Evolutionary conservation across 225 moss, liverwort and hornwort genomes (phyloP).

Genomic region (Rhytidiadelphus loreus): DNA sequence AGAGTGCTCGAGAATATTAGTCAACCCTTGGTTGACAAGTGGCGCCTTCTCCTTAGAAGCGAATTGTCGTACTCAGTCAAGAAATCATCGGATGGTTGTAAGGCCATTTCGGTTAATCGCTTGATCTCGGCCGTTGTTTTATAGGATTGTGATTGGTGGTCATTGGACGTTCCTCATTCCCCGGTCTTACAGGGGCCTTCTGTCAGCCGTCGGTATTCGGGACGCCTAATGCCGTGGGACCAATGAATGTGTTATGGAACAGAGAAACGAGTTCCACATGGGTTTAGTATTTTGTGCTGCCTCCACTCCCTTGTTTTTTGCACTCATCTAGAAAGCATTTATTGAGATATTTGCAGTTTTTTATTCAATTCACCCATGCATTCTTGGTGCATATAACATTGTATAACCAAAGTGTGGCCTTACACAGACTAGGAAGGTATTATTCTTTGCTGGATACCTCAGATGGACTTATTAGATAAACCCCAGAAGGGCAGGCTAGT

Average conservation of each 20-base stretch:
- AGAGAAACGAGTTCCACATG: not conserved
- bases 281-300: not conserved
- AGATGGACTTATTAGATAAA: not conserved
- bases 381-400: not conserved
- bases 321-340: not conserved
- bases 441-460: not conserved
- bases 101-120: not conserved
- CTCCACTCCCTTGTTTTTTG: not conserved
- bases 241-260: not conserved
- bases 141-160: not conserved
- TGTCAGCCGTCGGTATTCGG: not conserved
- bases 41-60: not conserved
- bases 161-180: not conserved
- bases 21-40: not conserved
- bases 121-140: not conserved
- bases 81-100: not conserved
- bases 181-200: not conserved
- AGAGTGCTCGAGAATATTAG: not conserved
- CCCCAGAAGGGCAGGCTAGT: accelerated
- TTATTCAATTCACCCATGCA: not conserved
- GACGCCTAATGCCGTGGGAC: not conserved
- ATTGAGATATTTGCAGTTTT: not conserved
- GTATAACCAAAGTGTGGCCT: too few relatives aligned
- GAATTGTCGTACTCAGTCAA: not conserved
- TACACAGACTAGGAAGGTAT: not conserved